phyloP scores from a whole-genome alignment of 805 yeast species.

The Saccharomycodes ludwigii region DNA sequence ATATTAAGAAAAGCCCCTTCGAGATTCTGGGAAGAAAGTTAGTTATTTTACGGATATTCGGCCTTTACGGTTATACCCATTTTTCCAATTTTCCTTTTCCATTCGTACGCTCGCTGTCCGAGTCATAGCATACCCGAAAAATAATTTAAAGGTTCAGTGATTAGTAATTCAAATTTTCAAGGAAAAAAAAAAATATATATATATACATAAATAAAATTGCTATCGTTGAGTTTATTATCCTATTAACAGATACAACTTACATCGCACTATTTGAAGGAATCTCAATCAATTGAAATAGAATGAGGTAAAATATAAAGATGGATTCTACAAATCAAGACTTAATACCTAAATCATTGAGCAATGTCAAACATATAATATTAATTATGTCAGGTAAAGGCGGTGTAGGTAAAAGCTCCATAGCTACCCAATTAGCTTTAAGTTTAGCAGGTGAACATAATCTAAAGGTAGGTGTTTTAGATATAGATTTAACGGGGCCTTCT shows the following conservation, averaged over 20 bases:
- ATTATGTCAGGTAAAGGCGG: slow-evolving; percentile 94
- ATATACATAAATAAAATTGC: no score
- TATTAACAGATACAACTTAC: neutral
- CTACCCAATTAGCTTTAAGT: slow-evolving; percentile 86
- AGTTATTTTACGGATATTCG: no score
- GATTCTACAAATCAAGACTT: slow-evolving; percentile 7
- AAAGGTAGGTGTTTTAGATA: slow-evolving; percentile 89
- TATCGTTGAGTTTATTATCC: no score
- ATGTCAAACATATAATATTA: slow-evolving; percentile 65
- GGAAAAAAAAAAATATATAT: neutral
- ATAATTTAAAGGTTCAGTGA: no score
- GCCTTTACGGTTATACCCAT: no score
- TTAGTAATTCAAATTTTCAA: neutral
- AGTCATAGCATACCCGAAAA: no score
- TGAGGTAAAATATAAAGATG: neutral
- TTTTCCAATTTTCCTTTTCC: no score
- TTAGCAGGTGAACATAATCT: slow-evolving; percentile 34
- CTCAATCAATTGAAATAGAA: neutral
- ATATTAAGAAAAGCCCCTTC: no score
- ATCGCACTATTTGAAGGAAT: neutral
- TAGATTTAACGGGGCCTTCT: slow-evolving; percentile 94
- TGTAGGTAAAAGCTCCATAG: slow-evolving; percentile 92
- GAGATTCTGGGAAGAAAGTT: no score
- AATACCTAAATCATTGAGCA: slow-evolving; percentile 25
- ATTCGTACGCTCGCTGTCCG: no score